A percentile compares a stretch with the other conserved stretches of the same genome.
These are phyloP conservation scores for Cercophora scortea DNA, from an alignment of 495 filamentous ascomycete genomes.

Conservation along the genomic window DNA sequence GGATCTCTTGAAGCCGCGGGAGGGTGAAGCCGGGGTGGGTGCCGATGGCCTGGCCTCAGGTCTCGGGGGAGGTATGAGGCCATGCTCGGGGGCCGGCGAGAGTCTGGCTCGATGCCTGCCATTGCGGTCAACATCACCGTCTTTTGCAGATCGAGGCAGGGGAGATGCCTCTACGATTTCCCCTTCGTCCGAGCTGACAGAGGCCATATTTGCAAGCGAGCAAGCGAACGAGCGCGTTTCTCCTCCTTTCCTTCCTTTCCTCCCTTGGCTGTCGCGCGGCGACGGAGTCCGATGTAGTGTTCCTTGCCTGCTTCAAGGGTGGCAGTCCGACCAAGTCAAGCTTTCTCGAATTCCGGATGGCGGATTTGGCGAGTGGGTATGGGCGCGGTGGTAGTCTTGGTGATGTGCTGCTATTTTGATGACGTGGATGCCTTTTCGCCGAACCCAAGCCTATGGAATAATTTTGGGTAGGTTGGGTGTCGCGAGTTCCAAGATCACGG, in stretches of 20 bases:
- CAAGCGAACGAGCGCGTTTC: too few relatives aligned
- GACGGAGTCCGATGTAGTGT: background rate
- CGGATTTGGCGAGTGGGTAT: too few relatives aligned
- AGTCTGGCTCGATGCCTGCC: conserved; percentile 63
- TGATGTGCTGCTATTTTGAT: background rate
- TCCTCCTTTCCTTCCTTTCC: background rate
- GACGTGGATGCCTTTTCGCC: background rate
- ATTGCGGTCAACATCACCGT: conserved; percentile 55
- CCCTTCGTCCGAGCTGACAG: conserved; percentile 63
- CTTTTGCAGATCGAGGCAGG: conserved; percentile 44
- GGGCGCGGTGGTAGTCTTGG: background rate
- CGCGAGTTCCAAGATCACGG: background rate
- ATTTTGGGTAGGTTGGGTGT: background rate
- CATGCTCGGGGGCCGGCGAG: conserved; percentile 40
- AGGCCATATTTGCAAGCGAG: conserved; percentile 21
- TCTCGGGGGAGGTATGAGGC: too few relatives aligned
- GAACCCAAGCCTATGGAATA: background rate
- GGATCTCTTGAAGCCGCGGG: conserved; percentile 60
- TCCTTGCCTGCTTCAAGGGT: background rate
- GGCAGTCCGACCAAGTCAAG: background rate
- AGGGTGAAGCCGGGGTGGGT: conserved; percentile 5
- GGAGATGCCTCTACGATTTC: conserved; percentile 73
- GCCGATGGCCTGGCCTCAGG: too few relatives aligned
- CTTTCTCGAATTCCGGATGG: background rate
- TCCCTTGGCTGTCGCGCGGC: background rate